Base-by-base conservation (phyloP, 2,329 filamentous ascomycete genomes). In the Orbilia quercus region DNA sequence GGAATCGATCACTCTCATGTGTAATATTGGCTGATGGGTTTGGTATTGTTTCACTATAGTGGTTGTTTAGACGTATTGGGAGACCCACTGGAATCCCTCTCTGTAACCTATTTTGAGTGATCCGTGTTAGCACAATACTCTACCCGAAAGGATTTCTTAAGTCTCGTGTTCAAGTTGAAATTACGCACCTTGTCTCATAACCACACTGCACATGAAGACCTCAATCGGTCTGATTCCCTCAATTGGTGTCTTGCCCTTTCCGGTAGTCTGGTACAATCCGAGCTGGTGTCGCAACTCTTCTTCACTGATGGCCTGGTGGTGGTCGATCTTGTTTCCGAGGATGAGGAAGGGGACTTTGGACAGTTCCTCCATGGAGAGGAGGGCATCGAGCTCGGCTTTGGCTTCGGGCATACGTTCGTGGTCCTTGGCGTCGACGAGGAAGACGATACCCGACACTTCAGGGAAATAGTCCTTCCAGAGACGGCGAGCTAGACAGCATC, bases 321-420 rank as follows among this genome's bases (percentile, higher is more conserved):
- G 93, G 82, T 99, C 95, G 82, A 99, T 99, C 88, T 99, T 99
- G 88, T 99, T 99, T 78, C 95, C 95, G 76, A 99, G 88, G 78
- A 99, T 88, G 75, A 98, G 88, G 82, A 98, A 98, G 62, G 95
- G 95, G 7, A 96, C 95, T 85, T 96, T 97, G 81, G 88, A 85
- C 40, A 99, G 88, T 81, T 98, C 94, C 84, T 99, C 95, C 94
- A 99, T 97, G 75, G 91, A 89, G 77, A 99, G 87, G 58, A 98
- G 90, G 60, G 91, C 92, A 80, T 99, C 95, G 75, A 99, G 90
- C 85, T 99, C 95, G 79, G 91, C 94, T 85, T 98, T 98, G 80
- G 92, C 91, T 85, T 99, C 95, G 79, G 86, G 82, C 81, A 99
- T 91, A 77, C 95, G 92, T 84, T 98, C 94, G 82, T 92, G 90